Percentiles rank a stretch among this genome's conserved stretches.
phyloP scores from a whole-genome alignment of 1,139 yeast genomes.

The Geotrichum candidum region DNA sequence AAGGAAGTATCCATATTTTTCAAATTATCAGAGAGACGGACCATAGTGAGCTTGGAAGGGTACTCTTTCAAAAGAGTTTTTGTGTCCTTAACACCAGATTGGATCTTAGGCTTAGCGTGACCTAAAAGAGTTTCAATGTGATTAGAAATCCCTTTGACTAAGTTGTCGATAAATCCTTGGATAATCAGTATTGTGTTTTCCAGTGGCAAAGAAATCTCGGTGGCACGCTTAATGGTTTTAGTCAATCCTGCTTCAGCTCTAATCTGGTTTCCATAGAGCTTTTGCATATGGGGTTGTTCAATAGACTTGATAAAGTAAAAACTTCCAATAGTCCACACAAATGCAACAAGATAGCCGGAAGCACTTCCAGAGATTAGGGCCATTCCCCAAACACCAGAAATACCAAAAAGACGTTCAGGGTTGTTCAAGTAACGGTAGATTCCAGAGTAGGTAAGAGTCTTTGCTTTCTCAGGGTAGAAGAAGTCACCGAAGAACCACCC shows the following conservation, averaged over 20 bases:
- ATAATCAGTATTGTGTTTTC: slow-evolving; percentile 25
- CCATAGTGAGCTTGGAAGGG: slow-evolving; percentile 36
- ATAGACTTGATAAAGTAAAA: slow-evolving; percentile 65
- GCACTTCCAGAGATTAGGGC: slow-evolving; percentile 57
- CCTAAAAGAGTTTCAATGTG: slow-evolving; percentile 34
- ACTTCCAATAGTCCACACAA: slow-evolving; percentile 64
- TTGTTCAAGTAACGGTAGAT: slow-evolving; percentile 78
- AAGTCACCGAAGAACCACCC: slow-evolving; percentile 93
- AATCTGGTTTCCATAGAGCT: slow-evolving; percentile 61
- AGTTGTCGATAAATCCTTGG: slow-evolving; percentile 37
- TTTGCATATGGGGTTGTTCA: slow-evolving; percentile 76
- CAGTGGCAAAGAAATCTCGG: slow-evolving; percentile 29
- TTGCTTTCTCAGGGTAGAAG: slow-evolving; percentile 54
- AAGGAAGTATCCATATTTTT: slow-evolving; percentile 23
- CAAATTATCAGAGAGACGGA: slow-evolving; percentile 31
- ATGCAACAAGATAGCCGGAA: slow-evolving; percentile 52
- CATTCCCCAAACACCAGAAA: slow-evolving; percentile 79
- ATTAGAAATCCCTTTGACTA: slow-evolving; percentile 33
- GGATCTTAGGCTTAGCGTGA: slow-evolving; percentile 30
- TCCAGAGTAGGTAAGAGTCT: slow-evolving; percentile 65
- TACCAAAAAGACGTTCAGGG: slow-evolving; percentile 78
- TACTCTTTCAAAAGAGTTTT: slow-evolving; percentile 33
- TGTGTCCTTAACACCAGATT: slow-evolving; percentile 30
- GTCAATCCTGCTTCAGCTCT: slow-evolving; percentile 52
- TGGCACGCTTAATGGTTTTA: slow-evolving; percentile 46